Evolutionary conservation across 805 yeast genomes (phyloP).

Genomic region (Cyberlindnera veronae): DNA sequence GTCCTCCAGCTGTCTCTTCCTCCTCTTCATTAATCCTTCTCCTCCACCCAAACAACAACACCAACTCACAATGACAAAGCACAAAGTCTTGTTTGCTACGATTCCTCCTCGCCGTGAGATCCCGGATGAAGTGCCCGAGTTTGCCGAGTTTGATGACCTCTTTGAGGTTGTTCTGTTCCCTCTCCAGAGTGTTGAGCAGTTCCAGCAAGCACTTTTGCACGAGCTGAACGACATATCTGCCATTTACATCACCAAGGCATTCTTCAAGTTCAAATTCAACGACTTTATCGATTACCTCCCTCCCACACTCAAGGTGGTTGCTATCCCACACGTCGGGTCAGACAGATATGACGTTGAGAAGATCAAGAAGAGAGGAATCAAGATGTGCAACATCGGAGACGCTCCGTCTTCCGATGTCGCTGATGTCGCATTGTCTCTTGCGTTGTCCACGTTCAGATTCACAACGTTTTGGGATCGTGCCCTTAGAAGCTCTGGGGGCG

Average conservation of each 20-base stretch:
- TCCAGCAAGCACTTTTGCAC: slow-evolving; percentile 38
- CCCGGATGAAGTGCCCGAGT: slow-evolving; percentile 45
- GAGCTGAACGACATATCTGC: slow-evolving; percentile 42
- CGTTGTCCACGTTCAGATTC: slow-evolving; percentile 58
- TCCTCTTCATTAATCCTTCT: no score
- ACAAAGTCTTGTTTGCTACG: slow-evolving; percentile 15
- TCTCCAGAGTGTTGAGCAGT: slow-evolving; percentile 30
- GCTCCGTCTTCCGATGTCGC: slow-evolving; percentile 65
- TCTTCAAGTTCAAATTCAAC: slow-evolving; percentile 37
- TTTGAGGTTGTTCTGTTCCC: slow-evolving; percentile 31
- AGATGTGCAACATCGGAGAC: slow-evolving; percentile 58
- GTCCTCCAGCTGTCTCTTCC: no score
- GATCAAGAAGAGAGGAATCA: slow-evolving; percentile 44
- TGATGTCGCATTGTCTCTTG: slow-evolving; percentile 58
- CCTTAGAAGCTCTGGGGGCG: slow-evolving; percentile 35
- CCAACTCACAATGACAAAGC: slow-evolving; percentile 13
- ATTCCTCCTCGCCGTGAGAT: slow-evolving; percentile 38
- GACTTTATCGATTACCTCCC: slow-evolving; percentile 46
- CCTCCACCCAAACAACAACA: no score
- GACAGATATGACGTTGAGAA: slow-evolving; percentile 47
- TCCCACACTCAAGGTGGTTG: slow-evolving; percentile 40
- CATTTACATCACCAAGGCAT: slow-evolving; percentile 54
- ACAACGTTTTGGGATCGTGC: slow-evolving; percentile 43
- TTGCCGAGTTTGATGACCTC: slow-evolving; percentile 35
- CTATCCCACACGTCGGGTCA: slow-evolving; percentile 58